Evolutionary conservation across 371 early-diverging fungal species (phyloP), one percentile per base, ranked within the genome.

Genomic region (Mucor velutinosus): DNA sequence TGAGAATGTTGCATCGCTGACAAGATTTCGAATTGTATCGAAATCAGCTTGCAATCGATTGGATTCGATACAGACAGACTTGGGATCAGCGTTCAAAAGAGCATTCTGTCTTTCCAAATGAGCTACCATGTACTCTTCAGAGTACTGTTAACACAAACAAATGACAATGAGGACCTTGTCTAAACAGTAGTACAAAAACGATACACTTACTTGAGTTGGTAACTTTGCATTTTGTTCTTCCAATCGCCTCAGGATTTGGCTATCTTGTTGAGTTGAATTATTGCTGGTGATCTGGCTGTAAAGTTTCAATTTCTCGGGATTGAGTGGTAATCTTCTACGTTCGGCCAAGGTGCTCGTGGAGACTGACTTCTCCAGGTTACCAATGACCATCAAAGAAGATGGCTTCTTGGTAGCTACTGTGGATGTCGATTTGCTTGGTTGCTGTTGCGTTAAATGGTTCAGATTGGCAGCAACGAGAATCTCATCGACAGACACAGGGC

Each of bases 31-130:
- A 29, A 86, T 67, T 3, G 86, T 86, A 25, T 58, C 73, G 60
- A 88, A 86, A 63, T 86, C 82, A 17, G 85, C 79, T 69, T 85
- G 77, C 35, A 86, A 79, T n/a, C 80, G 75, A 63, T 85, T 85
- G 21, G 85, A 83, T 72, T 86, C 84, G 51, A 86, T 86, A 66
- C 83, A 86, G 35, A 87, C 71, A 0, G 87, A 80, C 71, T 88
- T 88, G 10, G 87, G 88, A 56, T 88, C 87, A 33, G 83, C 84
- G 49, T 82, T 80, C 39, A 88, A 72, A 63, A 86, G 67, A 4
- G 83, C 84, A 70, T 86, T 88, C 72, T 88, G 89, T 64, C 82
- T 77, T 64, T 88, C 89, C 25, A 88, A 60, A 15, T 80, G 83
- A 32, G 87, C 85, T 60, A 88, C 64, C 62, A 88, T 62, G 65